These are phyloP conservation scores for Berberis vulgaris DNA, from an alignment of 164 flowering plant species.

Conservation along the genomic window DNA sequence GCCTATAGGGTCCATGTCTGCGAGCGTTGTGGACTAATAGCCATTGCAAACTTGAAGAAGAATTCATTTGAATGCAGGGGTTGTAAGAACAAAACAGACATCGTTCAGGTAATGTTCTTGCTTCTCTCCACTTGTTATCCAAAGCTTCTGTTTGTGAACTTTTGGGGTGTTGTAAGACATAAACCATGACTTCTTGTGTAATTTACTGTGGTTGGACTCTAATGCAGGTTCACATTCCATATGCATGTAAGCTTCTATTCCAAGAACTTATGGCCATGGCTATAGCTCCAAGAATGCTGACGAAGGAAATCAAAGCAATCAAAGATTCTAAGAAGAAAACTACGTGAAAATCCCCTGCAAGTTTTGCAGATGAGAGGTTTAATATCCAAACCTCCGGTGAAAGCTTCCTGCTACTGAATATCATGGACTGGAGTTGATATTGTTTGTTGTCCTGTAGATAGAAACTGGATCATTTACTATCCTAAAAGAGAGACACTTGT, in stretches of 20 bases:
- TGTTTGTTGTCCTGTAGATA: too few species aligned
- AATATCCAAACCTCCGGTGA: too few species aligned
- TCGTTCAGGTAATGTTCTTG: constrained; percentile 64
- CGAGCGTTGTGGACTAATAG: constrained; percentile 83
- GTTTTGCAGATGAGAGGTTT: too few species aligned
- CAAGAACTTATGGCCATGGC: constrained; percentile 99
- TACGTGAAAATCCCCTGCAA: constrained; percentile 15
- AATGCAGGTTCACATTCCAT: constrained; percentile 81
- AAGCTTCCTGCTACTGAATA: too few species aligned
- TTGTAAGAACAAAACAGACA: constrained; percentile 91
- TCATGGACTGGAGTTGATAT: too few species aligned
- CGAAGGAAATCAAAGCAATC: constrained; percentile 48
- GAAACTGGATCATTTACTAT: too few species aligned
- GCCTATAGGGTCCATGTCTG: constrained; percentile 93
- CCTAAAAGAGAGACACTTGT: too few species aligned
- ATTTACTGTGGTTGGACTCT: neutral
- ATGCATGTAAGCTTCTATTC: constrained; percentile 90
- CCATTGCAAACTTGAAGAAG: constrained; percentile 93
- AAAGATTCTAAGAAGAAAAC: constrained; percentile 59
- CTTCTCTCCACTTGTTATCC: neutral
- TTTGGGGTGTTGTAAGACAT: neutral
- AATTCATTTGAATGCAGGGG: constrained; percentile 89
- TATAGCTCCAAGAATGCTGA: constrained; percentile 90
- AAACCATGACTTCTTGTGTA: neutral
- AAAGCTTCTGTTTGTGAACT: neutral